Conservation (phyloP, 2,329 filamentous ascomycete species). For the Cyphellophora attinorum region DNA sequence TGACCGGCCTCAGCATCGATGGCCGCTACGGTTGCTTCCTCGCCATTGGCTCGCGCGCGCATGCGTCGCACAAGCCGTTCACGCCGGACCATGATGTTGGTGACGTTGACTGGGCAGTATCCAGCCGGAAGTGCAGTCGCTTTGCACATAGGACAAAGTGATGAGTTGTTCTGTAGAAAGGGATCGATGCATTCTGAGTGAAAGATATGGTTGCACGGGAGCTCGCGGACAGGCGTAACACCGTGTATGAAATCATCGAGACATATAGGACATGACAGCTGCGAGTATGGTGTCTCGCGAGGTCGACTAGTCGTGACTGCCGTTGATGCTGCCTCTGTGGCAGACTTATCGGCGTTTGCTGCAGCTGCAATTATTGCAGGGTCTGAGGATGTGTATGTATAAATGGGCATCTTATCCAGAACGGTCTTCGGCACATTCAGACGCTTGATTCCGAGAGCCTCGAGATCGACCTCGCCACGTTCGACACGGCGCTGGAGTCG, state of each 20-base stretch:
- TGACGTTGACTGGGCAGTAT: conserved; percentile 57
- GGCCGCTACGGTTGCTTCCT: neutral
- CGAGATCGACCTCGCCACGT: conserved; percentile 73
- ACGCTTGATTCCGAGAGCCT: conserved; percentile 74
- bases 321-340: conserved; percentile 3
- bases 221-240: conserved; percentile 65
- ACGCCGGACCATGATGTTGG: conserved; percentile 76
- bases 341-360: conserved; percentile 2
- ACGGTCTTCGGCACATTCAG: conserved; percentile 65
- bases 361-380: conserved; percentile 1
- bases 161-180: conserved; percentile 69
- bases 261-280: conserved; percentile 84
- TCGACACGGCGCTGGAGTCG: conserved; percentile 61
- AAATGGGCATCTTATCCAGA: conserved; percentile 66
- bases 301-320: conserved; percentile 2
- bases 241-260: conserved; percentile 66
- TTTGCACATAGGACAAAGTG: conserved; percentile 86
- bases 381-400: conserved; percentile 50
- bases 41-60: conserved; percentile 5
- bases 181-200: conserved; percentile 86
- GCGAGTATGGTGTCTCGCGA: conserved; percentile 44
- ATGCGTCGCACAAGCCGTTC: conserved; percentile 56
- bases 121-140: conserved; percentile 64
- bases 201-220: conserved; percentile 87
- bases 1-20: neutral